phyloP scores from a whole-genome alignment of 495 filamentous ascomycete species.

The Neurospora sp. region DNA sequence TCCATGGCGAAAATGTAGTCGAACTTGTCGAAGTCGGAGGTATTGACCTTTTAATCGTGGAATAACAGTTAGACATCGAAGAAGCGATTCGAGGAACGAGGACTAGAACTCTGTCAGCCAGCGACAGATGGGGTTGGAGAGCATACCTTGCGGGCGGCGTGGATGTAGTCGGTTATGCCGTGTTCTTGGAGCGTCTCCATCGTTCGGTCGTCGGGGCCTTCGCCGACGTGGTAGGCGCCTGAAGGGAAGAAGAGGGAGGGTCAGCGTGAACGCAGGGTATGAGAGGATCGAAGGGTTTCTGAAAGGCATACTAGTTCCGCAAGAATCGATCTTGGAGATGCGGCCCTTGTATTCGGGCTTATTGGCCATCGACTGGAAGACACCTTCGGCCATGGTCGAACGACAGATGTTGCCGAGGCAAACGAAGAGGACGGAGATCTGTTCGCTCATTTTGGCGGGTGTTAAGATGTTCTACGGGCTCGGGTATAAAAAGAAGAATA shows the following conservation, averaged over 20 bases:
- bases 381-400: constrained; percentile 92
- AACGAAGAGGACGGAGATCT: constrained; percentile 80
- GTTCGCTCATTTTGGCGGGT: constrained; percentile 15
- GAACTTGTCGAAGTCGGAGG: constrained; percentile 63
- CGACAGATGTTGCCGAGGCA: constrained; percentile 95
- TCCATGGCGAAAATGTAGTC: constrained; percentile 97
- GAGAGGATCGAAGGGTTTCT: no score
- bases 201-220: constrained; percentile 70
- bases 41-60: constrained; percentile 14
- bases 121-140: not conserved
- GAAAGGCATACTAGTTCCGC: constrained; percentile 50
- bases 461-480: not conserved
- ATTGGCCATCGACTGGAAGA: constrained; percentile 66
- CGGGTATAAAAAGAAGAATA: no score
- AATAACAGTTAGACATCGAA: not conserved
- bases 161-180: constrained; percentile 64
- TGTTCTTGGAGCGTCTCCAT: constrained; percentile 68
- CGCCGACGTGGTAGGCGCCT: constrained; percentile 66
- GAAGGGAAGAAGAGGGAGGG: no score
- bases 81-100: not conserved
- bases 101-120: constrained; percentile 1
- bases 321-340: constrained; percentile 70
- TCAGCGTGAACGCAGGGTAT: no score
- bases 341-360: constrained; percentile 43
- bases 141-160: constrained; percentile 64